Base-by-base conservation (phyloP, 192 early-diverging fungal species). In the Chytriomyces confervae region DNA sequence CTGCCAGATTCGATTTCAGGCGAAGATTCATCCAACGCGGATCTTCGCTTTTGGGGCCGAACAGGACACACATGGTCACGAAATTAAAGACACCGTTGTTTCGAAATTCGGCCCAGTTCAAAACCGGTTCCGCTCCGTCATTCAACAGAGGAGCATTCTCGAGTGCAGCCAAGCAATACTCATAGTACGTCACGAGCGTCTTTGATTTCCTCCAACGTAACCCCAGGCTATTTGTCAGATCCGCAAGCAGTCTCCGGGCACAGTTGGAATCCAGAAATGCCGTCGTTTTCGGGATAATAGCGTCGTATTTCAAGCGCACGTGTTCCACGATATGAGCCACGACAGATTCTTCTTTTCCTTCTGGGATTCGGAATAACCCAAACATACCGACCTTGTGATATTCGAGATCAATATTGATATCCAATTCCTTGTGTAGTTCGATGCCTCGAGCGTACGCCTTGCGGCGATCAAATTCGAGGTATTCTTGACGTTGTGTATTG, bases 291-390 rank as follows among this genome's bases (percentile, higher is more conserved):
- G 48, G 61, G 61, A 20, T 20, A 16, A 20, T 23, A 57, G 4
- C 53, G n/a, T 9, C 27, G 43, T 50, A 74, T 29, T 74, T 61
- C 3, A 9, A 9, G 29, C 7, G 7, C 13, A 74, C 45, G 43
- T 18, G 44, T 62, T 29, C 61, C 6, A 74, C 43, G 27, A 74
- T 62, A n/a, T 74, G 23, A 5, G 23, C n/a, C 0, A 74, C 72
- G 63, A 74, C 20, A 8, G 13, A 9, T 29, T 74, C 61, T 63
- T 74, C 72, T n/a, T 48, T 16, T 2, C 72, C 72, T 46, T 74
- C 72, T 7, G n/a, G 7, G 45, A 74, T 63, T 36, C 61, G 10
- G 45, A 62, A 74, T 46, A 74, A 63, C 16, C 72, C 72, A 63
- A 74, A 74, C 13, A 27, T 13, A 9, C 7, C 3, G 13, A 2